A percentile compares a stretch with the other conserved stretches of the same genome.
These are phyloP conservation scores for Antrodiella citrinella DNA, from an alignment of 768 basidiomycete genomes.

Conservation along the genomic window DNA sequence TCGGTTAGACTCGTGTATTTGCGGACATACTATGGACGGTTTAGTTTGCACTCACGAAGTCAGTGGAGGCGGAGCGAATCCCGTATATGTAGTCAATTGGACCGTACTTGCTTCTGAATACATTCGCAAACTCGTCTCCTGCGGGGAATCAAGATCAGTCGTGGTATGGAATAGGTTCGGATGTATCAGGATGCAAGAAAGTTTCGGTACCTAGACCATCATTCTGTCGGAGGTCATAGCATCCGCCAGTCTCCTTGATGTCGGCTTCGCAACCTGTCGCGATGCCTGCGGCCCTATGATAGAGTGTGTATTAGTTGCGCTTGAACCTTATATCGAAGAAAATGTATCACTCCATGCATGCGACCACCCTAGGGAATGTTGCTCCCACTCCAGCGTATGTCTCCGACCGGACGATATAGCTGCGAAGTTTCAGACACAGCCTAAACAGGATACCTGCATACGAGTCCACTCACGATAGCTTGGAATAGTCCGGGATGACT, in stretches of 20 bases:
- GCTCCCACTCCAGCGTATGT: slow-evolving; percentile 51
- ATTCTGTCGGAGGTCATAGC: slow-evolving; percentile 62
- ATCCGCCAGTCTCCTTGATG: slow-evolving; percentile 27
- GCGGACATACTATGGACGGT: too few relatives aligned
- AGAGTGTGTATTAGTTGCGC: neutral
- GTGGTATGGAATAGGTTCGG: neutral
- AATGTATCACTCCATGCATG: slow-evolving; percentile 59
- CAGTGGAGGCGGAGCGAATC: slow-evolving; percentile 66
- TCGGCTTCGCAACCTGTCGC: slow-evolving; percentile 57
- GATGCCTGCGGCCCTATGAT: slow-evolving; percentile 51
- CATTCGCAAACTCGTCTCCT: slow-evolving; percentile 61
- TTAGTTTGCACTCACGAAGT: slow-evolving; percentile 74
- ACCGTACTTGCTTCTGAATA: slow-evolving; percentile 55
- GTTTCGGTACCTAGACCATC: slow-evolving; percentile 40
- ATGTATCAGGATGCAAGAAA: neutral
- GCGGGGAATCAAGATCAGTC: neutral
- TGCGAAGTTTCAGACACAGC: slow-evolving; percentile 16
- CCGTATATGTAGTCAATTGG: slow-evolving; percentile 59
- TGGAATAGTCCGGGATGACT: slow-evolving; percentile 83
- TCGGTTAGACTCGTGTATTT: too few relatives aligned
- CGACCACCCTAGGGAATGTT: slow-evolving; percentile 49
- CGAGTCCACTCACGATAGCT: slow-evolving; percentile 44
- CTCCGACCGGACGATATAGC: slow-evolving; percentile 71
- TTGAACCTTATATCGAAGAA: neutral
- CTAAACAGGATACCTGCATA: neutral